Percentiles rank a stretch among this genome's conserved stretches.
phyloP scores from a whole-genome alignment of 1,284 basidiomycete species.

The Tilletia caries region DNA sequence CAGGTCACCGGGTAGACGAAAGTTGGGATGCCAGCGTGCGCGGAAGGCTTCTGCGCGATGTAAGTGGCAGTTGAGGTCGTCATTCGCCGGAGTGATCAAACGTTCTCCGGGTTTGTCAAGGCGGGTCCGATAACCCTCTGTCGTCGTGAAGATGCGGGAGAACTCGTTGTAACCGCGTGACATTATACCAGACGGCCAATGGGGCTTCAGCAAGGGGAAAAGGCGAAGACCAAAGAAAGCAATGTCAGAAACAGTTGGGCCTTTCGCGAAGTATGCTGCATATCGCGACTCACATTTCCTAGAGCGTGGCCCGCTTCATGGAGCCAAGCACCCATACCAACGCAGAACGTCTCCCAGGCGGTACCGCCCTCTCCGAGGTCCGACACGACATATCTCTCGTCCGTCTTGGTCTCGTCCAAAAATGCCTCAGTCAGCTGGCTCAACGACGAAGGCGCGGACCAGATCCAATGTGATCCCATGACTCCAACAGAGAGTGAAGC shows the following conservation, averaged over 20 bases:
- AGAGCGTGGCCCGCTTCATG: conserved; percentile 35
- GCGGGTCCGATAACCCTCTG: conserved; percentile 24
- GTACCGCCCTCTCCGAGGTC: conserved; percentile 31
- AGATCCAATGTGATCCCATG: conserved; percentile 39
- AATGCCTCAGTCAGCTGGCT: conserved; percentile 25
- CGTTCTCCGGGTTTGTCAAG: conserved; percentile 10
- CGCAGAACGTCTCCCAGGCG: conserved; percentile 35
- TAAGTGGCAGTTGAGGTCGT: conserved; percentile 30
- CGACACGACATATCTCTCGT: conserved; percentile 31
- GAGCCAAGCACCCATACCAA: conserved; percentile 34
- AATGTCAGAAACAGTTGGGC: background rate
- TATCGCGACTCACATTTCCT: conserved; percentile 18
- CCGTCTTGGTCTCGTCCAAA: conserved; percentile 27
- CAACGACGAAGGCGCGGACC: conserved; percentile 29
- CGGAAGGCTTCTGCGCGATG: conserved; percentile 33
- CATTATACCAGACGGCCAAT: conserved; percentile 32
- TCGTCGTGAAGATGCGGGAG: conserved; percentile 39
- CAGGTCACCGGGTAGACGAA: conserved; percentile 27
- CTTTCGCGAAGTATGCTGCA: background rate
- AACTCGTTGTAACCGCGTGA: conserved; percentile 34
- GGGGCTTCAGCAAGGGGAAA: background rate
- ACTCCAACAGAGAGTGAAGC: conserved; percentile 24
- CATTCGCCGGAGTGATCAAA: conserved; percentile 24
- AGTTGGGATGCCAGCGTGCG: conserved; percentile 35
- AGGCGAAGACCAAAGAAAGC: background rate